Conservation (phyloP, 228 moss, liverwort and hornwort genomes). For the Sphagnum magellanicum region DNA sequence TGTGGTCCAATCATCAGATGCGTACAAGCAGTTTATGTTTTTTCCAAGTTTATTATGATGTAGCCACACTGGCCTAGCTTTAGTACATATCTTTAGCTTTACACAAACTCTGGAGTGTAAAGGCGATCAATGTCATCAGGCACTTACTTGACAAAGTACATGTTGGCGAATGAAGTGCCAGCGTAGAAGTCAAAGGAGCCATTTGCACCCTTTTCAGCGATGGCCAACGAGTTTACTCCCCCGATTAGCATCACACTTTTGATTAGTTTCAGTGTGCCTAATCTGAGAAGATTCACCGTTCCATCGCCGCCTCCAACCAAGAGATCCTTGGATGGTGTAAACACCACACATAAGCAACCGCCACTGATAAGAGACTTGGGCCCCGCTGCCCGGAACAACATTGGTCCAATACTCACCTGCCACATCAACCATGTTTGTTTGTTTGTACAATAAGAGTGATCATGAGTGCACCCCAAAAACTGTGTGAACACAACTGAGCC, state of each 20-base stretch:
- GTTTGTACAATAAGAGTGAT: too few species aligned
- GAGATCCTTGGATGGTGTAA: conserved; percentile 73
- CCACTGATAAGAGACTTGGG: conserved; percentile 47
- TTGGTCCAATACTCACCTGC: conserved; percentile 81
- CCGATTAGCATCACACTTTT: conserved; percentile 59
- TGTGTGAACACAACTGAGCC: too few species aligned
- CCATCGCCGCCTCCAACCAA: conserved; percentile 83
- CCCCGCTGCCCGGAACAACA: conserved; percentile 69
- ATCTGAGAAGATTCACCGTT: conserved; percentile 60
- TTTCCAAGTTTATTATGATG: too few species aligned
- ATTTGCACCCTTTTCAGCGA: conserved; percentile 46
- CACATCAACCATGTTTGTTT: too few species aligned
- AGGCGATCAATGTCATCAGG: too few species aligned
- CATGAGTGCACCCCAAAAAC: too few species aligned
- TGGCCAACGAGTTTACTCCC: conserved; percentile 57
- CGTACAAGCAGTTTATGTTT: too few species aligned
- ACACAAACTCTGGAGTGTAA: too few species aligned
- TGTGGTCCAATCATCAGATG: neutral
- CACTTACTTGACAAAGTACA: conserved; percentile 67
- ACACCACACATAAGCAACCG: conserved; percentile 66
- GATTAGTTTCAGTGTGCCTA: conserved; percentile 48
- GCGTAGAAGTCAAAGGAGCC: conserved; percentile 77
- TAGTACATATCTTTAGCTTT: too few species aligned
- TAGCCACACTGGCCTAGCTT: too few species aligned
- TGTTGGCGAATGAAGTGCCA: conserved; percentile 63